Evolutionary conservation across 495 filamentous ascomycete genomes (phyloP), one percentile per base, ranked within the genome.

Genomic region (Wilcoxina mikolae): DNA sequence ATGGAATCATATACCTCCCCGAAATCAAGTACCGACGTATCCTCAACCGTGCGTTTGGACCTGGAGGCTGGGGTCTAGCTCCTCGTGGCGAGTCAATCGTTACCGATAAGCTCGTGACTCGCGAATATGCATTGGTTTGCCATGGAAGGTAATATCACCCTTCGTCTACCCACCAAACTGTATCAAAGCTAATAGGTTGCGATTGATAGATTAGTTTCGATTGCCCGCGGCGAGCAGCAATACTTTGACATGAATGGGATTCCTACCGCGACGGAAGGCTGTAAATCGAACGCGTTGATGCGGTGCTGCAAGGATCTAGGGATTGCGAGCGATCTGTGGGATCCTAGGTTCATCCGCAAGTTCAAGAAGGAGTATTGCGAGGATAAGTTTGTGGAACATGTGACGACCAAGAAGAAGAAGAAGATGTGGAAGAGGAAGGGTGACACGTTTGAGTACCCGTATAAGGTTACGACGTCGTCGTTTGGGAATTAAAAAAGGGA

Each of bases 1-100:
- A 98, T 70, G 91, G 91, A 26, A 93, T 98, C 60, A 73, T 95
- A 45, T 98, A 95, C 66, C 75, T 98, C 52, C 91, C 91, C 12
- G 91, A 98, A 76, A 98, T 98, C 73, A 98, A 98, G 69, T 98
- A 98, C 69, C 74, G 91, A 22, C 74, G 91, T 35, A 95, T 95
- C 54, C 70, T 98, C 59, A 95, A 95, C 65, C 66, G 71, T 35
- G 88, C 91, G 0, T 98, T 98, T 70, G 91, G 91, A 0, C 91
- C 91, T 1, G 93, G 93, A 2, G 91, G 83, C 1, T 98, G 91
- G 91, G 93, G 91, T 1, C 69, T 98, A 33, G 91, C 85, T 39
- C 91, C 91, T 17, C 71, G 91, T 20, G 85, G 90, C 12, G 87
- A 94, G 73, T 83, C 88, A 55, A 87, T 89, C 43, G 87, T 98